phyloP scores from a whole-genome alignment of 768 basidiomycete species.

The Phanerochaete carnosa region DNA sequence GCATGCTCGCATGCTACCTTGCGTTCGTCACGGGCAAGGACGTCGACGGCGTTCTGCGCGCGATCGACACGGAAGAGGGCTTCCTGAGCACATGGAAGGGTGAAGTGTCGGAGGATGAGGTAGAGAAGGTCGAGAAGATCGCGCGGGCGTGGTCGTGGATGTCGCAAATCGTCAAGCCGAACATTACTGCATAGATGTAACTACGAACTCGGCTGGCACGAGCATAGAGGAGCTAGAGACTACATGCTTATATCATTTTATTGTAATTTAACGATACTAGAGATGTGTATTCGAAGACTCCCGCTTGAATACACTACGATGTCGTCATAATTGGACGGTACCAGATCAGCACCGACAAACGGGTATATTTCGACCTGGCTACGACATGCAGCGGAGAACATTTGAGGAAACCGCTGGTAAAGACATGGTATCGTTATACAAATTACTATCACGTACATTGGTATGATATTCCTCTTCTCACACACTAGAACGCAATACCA shows the following conservation, averaged over 20 bases:
- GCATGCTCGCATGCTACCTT: conserved; percentile 26
- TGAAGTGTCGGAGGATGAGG: conserved; percentile 25
- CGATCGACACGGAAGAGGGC: conserved; percentile 23
- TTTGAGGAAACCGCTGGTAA: too few species aligned
- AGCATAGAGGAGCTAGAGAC: neutral
- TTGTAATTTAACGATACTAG: neutral
- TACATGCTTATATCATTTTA: neutral
- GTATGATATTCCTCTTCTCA: neutral
- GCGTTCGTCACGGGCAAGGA: conserved; percentile 22
- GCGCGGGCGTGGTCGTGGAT: conserved; percentile 23
- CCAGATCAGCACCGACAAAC: too few species aligned
- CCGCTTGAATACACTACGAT: too few species aligned
- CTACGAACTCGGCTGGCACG: neutral
- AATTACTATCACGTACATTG: neutral
- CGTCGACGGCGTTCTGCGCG: conserved; percentile 21
- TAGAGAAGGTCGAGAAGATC: conserved; percentile 23
- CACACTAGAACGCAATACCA: neutral
- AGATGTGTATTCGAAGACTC: neutral
- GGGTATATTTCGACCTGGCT: neutral
- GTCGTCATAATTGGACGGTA: too few species aligned
- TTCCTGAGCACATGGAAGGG: conserved; percentile 28
- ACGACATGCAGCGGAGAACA: neutral
- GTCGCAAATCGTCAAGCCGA: neutral
- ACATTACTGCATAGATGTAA: neutral
- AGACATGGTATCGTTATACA: neutral